Percentiles rank a stretch among this genome's conserved stretches.
These are phyloP conservation scores for Daldinia childiae DNA, from an alignment of 495 filamentous ascomycete genomes.

Conservation along the genomic window DNA sequence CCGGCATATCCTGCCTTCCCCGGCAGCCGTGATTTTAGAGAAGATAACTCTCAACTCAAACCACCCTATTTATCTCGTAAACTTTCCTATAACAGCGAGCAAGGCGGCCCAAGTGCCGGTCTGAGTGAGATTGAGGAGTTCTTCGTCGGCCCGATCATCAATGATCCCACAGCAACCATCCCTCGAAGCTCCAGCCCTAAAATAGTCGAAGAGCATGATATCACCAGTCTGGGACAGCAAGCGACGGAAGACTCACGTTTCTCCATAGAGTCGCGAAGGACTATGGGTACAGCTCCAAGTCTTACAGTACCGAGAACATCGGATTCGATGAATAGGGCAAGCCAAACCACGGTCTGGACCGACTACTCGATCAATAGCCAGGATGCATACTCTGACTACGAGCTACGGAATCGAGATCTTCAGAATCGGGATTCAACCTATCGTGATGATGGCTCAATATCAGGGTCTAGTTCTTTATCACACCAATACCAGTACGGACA, in stretches of 20 bases:
- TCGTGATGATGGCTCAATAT: conserved; percentile 41
- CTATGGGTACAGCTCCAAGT: conserved; percentile 43
- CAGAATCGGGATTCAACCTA: conserved; percentile 39
- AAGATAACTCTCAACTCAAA: conserved; percentile 16
- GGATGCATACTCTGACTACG: conserved; percentile 50
- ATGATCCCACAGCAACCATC: conserved; percentile 25
- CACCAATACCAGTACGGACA: conserved; percentile 40
- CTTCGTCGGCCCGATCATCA: conserved; percentile 42
- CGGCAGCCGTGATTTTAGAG: conserved; percentile 14
- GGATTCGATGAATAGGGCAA: conserved; percentile 58
- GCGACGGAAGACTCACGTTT: conserved; percentile 37
- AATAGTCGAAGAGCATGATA: conserved; percentile 21
- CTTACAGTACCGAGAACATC: conserved; percentile 56
- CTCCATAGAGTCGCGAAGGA: conserved; percentile 43
- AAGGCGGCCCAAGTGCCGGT: conserved; percentile 35
- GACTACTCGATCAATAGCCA: conserved; percentile 63
- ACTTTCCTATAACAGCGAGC: conserved; percentile 31
- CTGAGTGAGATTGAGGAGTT: conserved; percentile 45
- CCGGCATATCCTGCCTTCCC: conserved; percentile 1
- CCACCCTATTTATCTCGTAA: conserved; percentile 11
- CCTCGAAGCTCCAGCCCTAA: conserved; percentile 25
- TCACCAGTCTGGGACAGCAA: conserved; percentile 15
- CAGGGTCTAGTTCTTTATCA: conserved; percentile 45
- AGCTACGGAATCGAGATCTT: conserved; percentile 39
- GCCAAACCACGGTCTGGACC: conserved; percentile 64